These are phyloP conservation scores for Inonotus obliquus DNA, from an alignment of 1,284 basidiomycete species.

Conservation along the genomic window DNA sequence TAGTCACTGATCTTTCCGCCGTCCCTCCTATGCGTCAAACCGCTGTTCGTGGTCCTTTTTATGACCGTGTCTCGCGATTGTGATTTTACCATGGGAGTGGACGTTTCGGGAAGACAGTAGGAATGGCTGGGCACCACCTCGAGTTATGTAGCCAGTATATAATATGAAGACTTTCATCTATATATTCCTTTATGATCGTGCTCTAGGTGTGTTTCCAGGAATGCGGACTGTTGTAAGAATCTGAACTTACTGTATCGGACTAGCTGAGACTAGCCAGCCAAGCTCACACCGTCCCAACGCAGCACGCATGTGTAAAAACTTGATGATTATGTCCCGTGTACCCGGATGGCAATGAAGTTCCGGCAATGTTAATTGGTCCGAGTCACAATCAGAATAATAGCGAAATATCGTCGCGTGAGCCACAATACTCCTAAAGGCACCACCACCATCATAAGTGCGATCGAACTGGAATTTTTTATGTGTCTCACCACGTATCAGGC, in stretches of 20 bases:
- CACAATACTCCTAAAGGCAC: neutral
- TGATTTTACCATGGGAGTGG: conserved; percentile 16
- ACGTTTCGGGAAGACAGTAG: conserved; percentile 4
- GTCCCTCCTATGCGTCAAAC: conserved; percentile 1
- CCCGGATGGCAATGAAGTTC: neutral
- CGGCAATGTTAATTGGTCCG: neutral
- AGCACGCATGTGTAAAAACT: too few relatives aligned
- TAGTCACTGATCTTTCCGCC: neutral
- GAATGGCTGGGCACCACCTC: neutral
- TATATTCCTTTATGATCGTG: neutral
- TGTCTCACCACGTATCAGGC: neutral
- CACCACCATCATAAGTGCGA: neutral
- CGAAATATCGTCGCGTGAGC: neutral
- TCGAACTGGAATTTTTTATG: neutral
- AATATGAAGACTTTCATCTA: neutral
- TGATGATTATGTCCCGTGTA: too few relatives aligned
- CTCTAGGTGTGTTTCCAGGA: neutral
- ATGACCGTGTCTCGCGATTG: neutral
- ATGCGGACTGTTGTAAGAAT: neutral
- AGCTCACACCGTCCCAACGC: too few relatives aligned
- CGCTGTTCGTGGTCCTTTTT: neutral
- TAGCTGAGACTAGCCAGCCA: too few relatives aligned
- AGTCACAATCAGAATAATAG: neutral
- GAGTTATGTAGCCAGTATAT: neutral
- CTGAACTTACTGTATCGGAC: neutral